Base-by-base conservation (phyloP, 2,329 filamentous ascomycete species). In the Fusarium mexicanum region DNA sequence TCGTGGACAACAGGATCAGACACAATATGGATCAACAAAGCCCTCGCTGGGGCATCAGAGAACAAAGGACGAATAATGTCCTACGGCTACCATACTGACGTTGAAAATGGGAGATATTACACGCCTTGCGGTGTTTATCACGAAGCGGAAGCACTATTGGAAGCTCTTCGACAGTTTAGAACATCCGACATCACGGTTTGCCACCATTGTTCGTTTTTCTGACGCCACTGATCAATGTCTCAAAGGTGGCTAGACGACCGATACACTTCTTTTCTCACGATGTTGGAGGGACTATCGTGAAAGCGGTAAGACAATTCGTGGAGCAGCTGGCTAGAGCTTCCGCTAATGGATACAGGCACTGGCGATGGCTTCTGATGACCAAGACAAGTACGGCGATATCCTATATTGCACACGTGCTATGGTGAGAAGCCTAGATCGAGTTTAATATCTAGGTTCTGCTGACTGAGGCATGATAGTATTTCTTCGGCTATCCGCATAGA, bases 261-360 rank as follows among this genome's bases (percentile, higher is more conserved):
- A 65, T 71, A 10, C 58, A 40, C n/a, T 65, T 69, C 14, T 18
- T 71, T 11, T 62, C 61, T 31, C 68, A 71, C 10, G 61, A 71
- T 14, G 33, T 71, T 7, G 68, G 68, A 24, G 68, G 68, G 17
- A 37, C 64, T 7, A 54, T 69, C 13, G 37, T 61, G 20, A 71
- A 71, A 24, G 68, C 57, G 44, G 65, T 65, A 57, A 26, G 24
- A n/a, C 18, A 5, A 37, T 7, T 26, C 18, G 9, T 14, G 8
- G 40, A 44, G 44, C 9, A 18, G 44, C 7, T 29, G 5, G 11
- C 7, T 14, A 8, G 17, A 47, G 20, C 5, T 20, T 12, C 12
- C 17, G 24, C 44, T 47, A 22, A 47, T 26, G 12, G 11, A 38
- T 5, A 13, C 14, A 61, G 59, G 59, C 59, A 12, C n/a, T 61